Evolutionary conservation across 202 grass and related monocot genomes (phyloP).

Genomic region (Panicum virgatum): DNA sequence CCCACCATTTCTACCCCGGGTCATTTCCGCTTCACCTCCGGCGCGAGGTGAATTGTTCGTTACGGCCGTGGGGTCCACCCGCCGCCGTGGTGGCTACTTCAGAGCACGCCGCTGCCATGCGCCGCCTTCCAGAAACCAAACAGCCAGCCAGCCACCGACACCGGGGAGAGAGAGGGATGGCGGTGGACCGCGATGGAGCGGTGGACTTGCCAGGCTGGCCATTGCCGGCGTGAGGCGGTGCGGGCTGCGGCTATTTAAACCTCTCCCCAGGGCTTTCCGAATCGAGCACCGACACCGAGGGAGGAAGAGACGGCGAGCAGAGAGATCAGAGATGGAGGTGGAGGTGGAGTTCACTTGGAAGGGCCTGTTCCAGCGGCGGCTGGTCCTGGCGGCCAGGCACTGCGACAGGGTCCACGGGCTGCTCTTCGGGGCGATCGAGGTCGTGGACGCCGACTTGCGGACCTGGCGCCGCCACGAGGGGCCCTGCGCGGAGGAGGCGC

Average conservation of each 20-base stretch:
- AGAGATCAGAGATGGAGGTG: constrained; percentile 7
- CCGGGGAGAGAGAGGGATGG: not conserved
- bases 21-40: not conserved
- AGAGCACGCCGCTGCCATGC: not conserved
- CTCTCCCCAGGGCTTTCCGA: not conserved
- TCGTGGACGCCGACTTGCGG: not conserved
- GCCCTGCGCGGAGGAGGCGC: not conserved
- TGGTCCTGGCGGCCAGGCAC: not conserved
- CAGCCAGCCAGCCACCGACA: not conserved
- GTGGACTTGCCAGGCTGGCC: not conserved
- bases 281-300: not conserved
- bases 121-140: not conserved
- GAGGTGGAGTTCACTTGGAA: not conserved
- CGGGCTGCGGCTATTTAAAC: not conserved
- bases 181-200: not conserved
- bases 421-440: not conserved
- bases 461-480: not conserved
- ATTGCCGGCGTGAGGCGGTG: not conserved
- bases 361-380: constrained; percentile 22
- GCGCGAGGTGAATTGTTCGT: constrained; percentile 7
- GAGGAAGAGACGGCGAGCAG: not conserved
- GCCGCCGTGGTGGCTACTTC: not conserved
- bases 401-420: not conserved
- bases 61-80: not conserved
- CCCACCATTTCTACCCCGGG: not conserved